Conservation (phyloP, 352 stramenopile species). For the Phytophthora capsici region DNA sequence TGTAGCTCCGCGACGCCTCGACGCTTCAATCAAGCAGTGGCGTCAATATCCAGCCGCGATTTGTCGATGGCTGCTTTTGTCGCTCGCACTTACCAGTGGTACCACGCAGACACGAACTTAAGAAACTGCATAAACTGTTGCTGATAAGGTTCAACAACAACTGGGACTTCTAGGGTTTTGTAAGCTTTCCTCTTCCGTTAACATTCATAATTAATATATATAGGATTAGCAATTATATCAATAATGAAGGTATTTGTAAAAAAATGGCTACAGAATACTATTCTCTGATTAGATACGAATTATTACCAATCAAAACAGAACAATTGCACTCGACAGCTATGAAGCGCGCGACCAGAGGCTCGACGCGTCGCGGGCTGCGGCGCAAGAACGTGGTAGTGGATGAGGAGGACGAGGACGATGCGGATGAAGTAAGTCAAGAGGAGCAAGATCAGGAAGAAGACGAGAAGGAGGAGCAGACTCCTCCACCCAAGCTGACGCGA, state of each 20-base stretch:
- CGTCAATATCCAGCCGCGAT: constrained; percentile 16
- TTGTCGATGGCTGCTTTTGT: neutral
- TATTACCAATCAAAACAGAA: neutral
- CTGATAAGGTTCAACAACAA: no score
- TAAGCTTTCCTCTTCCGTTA: no score
- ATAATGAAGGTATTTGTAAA: no score
- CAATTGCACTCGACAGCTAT: constrained; percentile 17
- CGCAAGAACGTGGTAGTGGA: constrained; percentile 82
- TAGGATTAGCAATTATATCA: no score
- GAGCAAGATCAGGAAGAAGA: constrained; percentile 42
- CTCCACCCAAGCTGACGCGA: constrained; percentile 42
- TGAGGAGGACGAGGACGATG: constrained; percentile 55
- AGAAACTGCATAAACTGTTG: no score
- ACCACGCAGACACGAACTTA: neutral
- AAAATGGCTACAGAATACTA: neutral
- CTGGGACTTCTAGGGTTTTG: no score
- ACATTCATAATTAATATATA: no score
- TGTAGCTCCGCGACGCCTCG: constrained; percentile 3
- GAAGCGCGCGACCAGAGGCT: constrained; percentile 59
- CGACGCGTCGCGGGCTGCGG: constrained; percentile 61
- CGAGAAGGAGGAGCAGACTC: constrained; percentile 38
- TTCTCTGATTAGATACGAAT: no score
- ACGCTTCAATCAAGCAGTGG: constrained; percentile 9
- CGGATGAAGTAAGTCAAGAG: constrained; percentile 31
- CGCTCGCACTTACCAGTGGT: no score